Base-by-base conservation (phyloP, 441 rosid species). In the Populus trichocarpa region DNA sequence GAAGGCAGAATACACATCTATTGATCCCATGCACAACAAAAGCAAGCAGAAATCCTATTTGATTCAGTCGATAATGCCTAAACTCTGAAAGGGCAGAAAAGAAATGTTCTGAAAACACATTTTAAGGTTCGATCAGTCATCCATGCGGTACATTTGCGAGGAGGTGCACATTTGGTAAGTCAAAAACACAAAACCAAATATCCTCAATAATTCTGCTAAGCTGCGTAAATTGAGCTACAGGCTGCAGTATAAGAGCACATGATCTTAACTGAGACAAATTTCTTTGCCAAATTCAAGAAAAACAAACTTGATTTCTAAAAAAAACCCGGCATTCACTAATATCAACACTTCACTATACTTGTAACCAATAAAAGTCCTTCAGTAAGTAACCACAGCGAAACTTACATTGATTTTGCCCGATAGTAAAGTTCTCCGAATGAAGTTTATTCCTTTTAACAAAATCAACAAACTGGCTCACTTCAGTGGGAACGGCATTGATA, bases 371-470 rank as follows among this genome's bases (percentile, higher is more conserved):
- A 50, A 20, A 71, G 70, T 9, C 53, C 40, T 25, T 26, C 38
- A 16, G 35, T 71, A 18, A 14, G 53, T 8, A 28, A 61, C 3
- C 57, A 57, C 25, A 76, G 33, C 13, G 14, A 42, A 69, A 73
- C 82, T 83, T 86, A 92, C 99, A 95, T 69, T 91, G 88, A 75
- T 90, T 91, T 68, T 84, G 79, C 77, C 96, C 97, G 76, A 93
- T 87, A 77, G 84, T 80, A 82, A 95, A 92, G 81, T 81, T 88
- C 74, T 88, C 94, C 2, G 85, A 88, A 65, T 91, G 90, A 78
- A 90, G 89, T 70, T 88, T 90, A 87, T 86, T 88, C 33, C 89
- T 80, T 82, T 86, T 91, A 84, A 93, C 77, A 84, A 89, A 95
- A 78, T 86, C 93, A 33, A 88, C 72, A 76, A 95, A 93, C 53